Evolutionary conservation across 1,284 basidiomycete species (phyloP).

Genomic region (Ustilago hordei): DNA sequence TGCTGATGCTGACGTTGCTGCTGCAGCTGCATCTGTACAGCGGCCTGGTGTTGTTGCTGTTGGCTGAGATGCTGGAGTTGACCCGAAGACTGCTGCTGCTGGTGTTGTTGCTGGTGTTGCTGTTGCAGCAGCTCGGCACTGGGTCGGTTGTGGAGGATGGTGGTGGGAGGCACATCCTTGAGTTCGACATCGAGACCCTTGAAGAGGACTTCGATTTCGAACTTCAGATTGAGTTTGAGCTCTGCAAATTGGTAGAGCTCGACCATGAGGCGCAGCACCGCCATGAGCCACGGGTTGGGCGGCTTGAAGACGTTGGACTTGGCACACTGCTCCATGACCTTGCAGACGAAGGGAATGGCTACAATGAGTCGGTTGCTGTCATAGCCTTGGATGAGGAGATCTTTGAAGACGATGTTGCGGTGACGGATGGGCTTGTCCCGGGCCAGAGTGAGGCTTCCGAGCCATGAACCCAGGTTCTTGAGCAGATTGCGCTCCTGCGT

Average conservation of each 20-base stretch:
- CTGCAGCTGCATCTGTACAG: slow-evolving; percentile 38
- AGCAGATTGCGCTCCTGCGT: slow-evolving; percentile 84
- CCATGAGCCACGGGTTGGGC: slow-evolving; percentile 99
- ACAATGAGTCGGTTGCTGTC: slow-evolving; percentile 91
- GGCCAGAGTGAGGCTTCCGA: slow-evolving; percentile 91
- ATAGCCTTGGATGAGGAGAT: slow-evolving; percentile 93
- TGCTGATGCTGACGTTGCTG: slow-evolving; percentile 56
- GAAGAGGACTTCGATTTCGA: slow-evolving; percentile 98
- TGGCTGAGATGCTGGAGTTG: slow-evolving; percentile 55
- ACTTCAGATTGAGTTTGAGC: slow-evolving; percentile 95
- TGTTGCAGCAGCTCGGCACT: slow-evolving; percentile 49
- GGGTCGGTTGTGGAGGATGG: slow-evolving; percentile 77
- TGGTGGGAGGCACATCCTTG: slow-evolving; percentile 85
- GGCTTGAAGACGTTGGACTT: slow-evolving; percentile 91
- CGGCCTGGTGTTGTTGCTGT: slow-evolving; percentile 49
- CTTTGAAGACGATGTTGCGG: slow-evolving; percentile 95
- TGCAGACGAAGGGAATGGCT: slow-evolving; percentile 98
- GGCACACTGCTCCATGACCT: slow-evolving; percentile 89
- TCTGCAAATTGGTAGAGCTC: slow-evolving; percentile 98
- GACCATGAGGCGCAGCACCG: slow-evolving; percentile 87
- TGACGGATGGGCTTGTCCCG: slow-evolving; percentile 91
- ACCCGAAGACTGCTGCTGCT: slow-evolving; percentile 37
- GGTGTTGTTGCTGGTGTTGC: slow-evolving; percentile 45
- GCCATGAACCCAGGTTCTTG: slow-evolving; percentile 96
- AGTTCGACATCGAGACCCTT: slow-evolving; percentile 90